phyloP scores from a whole-genome alignment of 768 basidiomycete species.

The Paxillus involutus region DNA sequence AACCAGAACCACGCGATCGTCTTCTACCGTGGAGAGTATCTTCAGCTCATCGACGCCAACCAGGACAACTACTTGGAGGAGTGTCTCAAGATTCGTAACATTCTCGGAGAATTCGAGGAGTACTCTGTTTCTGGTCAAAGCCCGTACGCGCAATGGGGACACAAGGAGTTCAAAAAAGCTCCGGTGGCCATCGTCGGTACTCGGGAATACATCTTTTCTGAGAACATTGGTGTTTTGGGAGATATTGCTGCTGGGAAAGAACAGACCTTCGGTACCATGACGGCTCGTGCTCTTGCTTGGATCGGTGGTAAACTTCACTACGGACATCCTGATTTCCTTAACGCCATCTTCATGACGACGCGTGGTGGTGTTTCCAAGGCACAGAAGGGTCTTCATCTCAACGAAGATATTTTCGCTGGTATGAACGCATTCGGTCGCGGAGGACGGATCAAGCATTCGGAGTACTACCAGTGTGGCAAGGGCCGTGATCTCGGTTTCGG shows the following conservation, averaged over 20 bases:
- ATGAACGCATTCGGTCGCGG: constrained; percentile 99
- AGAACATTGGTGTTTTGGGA: constrained; percentile 98
- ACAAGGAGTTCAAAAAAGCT: constrained; percentile 85
- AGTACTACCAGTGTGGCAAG: constrained; percentile 99
- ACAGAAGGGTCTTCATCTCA: constrained; percentile 96
- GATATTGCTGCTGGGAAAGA: constrained; percentile 99
- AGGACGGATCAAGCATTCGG: constrained; percentile 98
- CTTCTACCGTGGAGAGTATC: constrained; percentile 98
- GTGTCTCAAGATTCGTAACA: constrained; percentile 97
- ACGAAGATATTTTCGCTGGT: constrained; percentile 99
- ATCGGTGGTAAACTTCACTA: constrained; percentile 99
- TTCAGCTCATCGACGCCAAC: constrained; percentile 99
- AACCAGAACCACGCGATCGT: constrained; percentile 99
- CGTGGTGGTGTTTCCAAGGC: constrained; percentile 99
- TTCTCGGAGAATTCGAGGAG: constrained; percentile 97
- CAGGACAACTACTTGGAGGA: constrained; percentile 99
- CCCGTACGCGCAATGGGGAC: constrained; percentile 95
- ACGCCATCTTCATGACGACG: constrained; percentile 97
- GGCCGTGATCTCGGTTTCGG: constrained; percentile 99
- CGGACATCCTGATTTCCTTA: constrained; percentile 99
- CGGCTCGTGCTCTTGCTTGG: constrained; percentile 92
- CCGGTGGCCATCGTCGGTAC: constrained; percentile 98
- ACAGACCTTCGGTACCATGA: constrained; percentile 99
- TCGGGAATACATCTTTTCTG: constrained; percentile 99
- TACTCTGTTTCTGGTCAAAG: constrained; percentile 88